Base-by-base conservation (phyloP, 805 yeast genomes). In the Myxozyma kluyveri region DNA sequence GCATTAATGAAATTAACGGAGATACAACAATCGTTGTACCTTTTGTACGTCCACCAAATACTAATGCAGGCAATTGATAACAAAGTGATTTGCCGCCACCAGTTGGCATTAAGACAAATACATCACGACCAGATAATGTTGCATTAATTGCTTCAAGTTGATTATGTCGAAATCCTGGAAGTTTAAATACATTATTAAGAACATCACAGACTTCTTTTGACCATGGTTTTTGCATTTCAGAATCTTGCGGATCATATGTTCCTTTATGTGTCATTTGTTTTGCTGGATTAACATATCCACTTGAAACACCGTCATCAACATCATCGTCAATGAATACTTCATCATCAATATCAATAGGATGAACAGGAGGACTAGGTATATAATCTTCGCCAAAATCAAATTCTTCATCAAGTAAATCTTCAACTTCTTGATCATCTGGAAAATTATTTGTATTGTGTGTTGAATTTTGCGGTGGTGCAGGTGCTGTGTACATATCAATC, bases 51-150 rank as follows among this genome's bases (percentile, higher is more conserved):
- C 96, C 96, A 1, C 83, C 74, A 38, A 75, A 74, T 1, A 91
- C 82, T 40, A 93, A 73, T 0, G 99, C 96, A 0, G 99, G 98
- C 33, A 93, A 74, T 68, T 93, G 99, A 68, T 90, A 93, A 66
- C 99, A 93, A 27, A 93, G 70, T 0, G 98, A 90, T 66, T 93
- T 93, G 45, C 99, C 99, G 45, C 99, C 99, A 35, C 99, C 99
- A 0, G 99, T 93, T 0, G 99, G 99, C 96, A 93, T 91, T 61
- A 93, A 73, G 1, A 93, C 97, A 70, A 93, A 88, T 0, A 87
- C 96, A 67, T 93, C 99, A 40, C 78, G 76, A 0, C 96, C 96
- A 3, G 77, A 83, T 64, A 27, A 87, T 1, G 77, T 83, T 1
- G 95, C 83, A 62, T 84, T 81, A 4, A 93, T 79, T 0, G 97